Evolutionary conservation across 352 stramenopile species (phyloP).

Genomic region (Pythium biforme): DNA sequence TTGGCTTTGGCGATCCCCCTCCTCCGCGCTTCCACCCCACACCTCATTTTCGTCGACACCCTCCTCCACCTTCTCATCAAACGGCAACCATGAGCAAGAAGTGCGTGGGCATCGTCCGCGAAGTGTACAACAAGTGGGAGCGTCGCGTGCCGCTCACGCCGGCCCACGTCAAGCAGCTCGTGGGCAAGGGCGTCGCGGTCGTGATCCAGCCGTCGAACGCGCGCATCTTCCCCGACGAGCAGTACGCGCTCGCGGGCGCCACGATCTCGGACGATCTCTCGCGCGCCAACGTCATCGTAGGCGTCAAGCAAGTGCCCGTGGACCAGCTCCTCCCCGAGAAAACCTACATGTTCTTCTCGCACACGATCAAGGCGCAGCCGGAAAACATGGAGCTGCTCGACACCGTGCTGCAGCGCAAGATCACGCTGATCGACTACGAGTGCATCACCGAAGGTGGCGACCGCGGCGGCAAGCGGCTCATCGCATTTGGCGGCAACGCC

Average conservation of each 20-base stretch:
- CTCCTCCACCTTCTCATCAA: background rate
- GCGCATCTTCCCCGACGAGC: slow-evolving; percentile 92
- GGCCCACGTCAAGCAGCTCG: slow-evolving; percentile 83
- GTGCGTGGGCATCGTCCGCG: slow-evolving; percentile 90
- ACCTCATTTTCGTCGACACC: slow-evolving; percentile 1
- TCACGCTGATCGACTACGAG: slow-evolving; percentile 96
- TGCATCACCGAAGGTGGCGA: slow-evolving; percentile 90
- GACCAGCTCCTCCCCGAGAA: slow-evolving; percentile 86
- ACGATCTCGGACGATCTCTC: slow-evolving; percentile 88
- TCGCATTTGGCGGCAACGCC: slow-evolving; percentile 95
- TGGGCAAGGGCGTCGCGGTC: slow-evolving; percentile 82
- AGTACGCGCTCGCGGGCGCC: slow-evolving; percentile 90
- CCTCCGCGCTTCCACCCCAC: background rate
- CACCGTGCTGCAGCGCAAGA: slow-evolving; percentile 87
- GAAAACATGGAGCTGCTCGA: slow-evolving; percentile 96
- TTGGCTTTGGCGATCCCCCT: slow-evolving; percentile 1
- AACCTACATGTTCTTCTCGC: slow-evolving; percentile 97
- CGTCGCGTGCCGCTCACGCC: slow-evolving; percentile 91
- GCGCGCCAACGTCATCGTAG: slow-evolving; percentile 90
- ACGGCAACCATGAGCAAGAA: slow-evolving; percentile 31
- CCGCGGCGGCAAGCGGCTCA: slow-evolving; percentile 77
- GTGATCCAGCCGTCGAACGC: slow-evolving; percentile 92
- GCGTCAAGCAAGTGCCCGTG: slow-evolving; percentile 93
- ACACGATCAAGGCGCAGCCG: slow-evolving; percentile 96
- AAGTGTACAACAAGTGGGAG: slow-evolving; percentile 96